These are phyloP conservation scores for Tuber borchii DNA, from an alignment of 495 filamentous ascomycete species.

Conservation along the genomic window DNA sequence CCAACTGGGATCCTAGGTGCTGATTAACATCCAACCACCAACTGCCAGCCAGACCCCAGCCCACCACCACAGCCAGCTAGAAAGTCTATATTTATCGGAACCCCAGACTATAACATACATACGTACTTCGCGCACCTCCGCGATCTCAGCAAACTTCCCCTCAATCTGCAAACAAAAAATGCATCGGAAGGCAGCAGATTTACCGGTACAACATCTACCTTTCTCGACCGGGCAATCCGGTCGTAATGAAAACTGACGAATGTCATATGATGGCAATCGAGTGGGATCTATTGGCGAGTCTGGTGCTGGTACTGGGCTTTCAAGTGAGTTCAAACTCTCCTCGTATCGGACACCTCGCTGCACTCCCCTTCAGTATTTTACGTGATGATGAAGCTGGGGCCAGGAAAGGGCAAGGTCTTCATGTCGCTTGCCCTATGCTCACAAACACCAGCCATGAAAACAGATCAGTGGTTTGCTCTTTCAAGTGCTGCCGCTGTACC, in stretches of 20 bases:
- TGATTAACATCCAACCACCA: background rate
- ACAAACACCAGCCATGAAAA: constrained; percentile 33
- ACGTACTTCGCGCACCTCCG: background rate
- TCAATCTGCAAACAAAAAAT: constrained; percentile 6
- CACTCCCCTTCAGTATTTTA: background rate
- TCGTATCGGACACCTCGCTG: constrained; percentile 2
- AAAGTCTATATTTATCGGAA: background rate
- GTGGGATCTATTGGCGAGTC: background rate
- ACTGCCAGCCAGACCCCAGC: background rate
- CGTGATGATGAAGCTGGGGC: constrained; percentile 42
- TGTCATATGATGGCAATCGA: constrained; percentile 7
- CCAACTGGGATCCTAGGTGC: too few species aligned
- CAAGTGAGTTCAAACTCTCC: background rate
- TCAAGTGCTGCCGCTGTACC: background rate
- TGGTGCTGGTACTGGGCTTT: background rate
- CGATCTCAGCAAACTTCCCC: background rate
- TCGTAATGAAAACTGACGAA: background rate
- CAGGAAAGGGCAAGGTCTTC: constrained; percentile 39
- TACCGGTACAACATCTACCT: constrained; percentile 2
- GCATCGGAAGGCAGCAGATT: background rate
- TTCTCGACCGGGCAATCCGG: background rate
- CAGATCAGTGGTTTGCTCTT: background rate
- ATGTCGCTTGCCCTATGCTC: constrained; percentile 38
- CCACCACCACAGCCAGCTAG: background rate
- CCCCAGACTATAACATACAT: background rate